Evolutionary conservation across 768 basidiomycete species (phyloP), one percentile per base, ranked within the genome.

Genomic region (Coprinellus micaceus): DNA sequence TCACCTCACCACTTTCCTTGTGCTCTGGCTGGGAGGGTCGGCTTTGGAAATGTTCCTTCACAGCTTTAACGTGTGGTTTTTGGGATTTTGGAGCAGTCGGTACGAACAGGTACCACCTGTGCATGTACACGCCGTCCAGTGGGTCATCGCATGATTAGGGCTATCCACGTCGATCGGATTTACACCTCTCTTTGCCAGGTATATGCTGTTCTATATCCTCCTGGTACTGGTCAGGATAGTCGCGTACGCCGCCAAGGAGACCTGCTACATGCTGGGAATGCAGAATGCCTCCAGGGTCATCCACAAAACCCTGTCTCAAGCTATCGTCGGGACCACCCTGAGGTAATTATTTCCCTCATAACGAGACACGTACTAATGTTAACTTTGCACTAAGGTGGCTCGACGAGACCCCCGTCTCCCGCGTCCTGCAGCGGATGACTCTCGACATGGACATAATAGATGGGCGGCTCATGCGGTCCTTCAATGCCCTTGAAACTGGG

Each of bases 361-460:
- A n/a, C n/a, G n/a, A n/a, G n/a, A n/a, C n/a, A n/a, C n/a, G n/a
- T n/a, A n/a, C 19, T 15, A n/a, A 19, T 26, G 21, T 19, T 17
- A 30, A 6, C 7, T 3, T 24, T 29, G 29, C 11, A 24, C 15
- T 15, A 46, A 81, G 85, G 66, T 86, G 72, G 73, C 73, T 80
- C 28, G 75, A 76, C 58, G 69, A 73, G 30, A 80, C 78, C 1
- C 76, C 78, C 10, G 67, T 70, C 1, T 72, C 75, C 22, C 80
- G 87, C 3, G 80, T 90, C 50, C 81, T 88, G 40, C 72, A 84
- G 26, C 77, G 86, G 49, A 82, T 82, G 65, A 88, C 86, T 1
- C 81, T 85, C 53, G 87, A 89, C 63, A 85, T 88, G 21, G 71
- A 80, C 43, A 64, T 69, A 56, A 74, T 91, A 37, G 89, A 92